phyloP scores from a whole-genome alignment of 768 basidiomycete genomes.

The Suillus occidentalis region DNA sequence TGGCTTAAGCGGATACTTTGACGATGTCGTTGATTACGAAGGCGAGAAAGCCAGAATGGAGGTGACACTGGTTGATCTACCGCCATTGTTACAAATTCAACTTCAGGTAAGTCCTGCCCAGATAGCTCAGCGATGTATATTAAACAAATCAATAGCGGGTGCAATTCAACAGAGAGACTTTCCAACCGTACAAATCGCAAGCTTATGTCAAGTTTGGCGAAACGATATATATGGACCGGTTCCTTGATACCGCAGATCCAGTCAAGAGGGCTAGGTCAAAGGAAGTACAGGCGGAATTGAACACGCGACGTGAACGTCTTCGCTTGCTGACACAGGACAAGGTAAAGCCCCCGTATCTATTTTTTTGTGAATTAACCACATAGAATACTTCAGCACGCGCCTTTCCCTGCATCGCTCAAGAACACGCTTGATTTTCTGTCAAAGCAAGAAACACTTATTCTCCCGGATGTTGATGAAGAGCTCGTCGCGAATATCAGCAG shows the following conservation, averaged over 20 bases:
- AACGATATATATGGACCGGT: slow-evolving; percentile 88
- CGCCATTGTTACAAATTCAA: slow-evolving; percentile 92
- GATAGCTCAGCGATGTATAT: slow-evolving; percentile 2
- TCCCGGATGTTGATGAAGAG: slow-evolving; percentile 62
- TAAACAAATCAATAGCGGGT: slow-evolving; percentile 58
- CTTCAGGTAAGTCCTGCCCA: slow-evolving; percentile 66
- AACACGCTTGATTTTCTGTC: slow-evolving; percentile 58
- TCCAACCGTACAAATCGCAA: slow-evolving; percentile 94
- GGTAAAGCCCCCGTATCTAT: slow-evolving; percentile 38
- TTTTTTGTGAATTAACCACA: not conserved
- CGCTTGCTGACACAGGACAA: slow-evolving; percentile 69
- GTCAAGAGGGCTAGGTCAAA: slow-evolving; percentile 73
- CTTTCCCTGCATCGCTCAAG: slow-evolving; percentile 56
- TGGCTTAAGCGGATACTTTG: slow-evolving; percentile 88
- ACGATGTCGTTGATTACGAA: slow-evolving; percentile 84
- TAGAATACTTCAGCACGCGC: slow-evolving; percentile 48
- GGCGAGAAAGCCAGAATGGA: slow-evolving; percentile 88
- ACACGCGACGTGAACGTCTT: slow-evolving; percentile 62
- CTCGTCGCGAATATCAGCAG: slow-evolving; percentile 48
- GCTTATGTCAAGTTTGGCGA: slow-evolving; percentile 91
- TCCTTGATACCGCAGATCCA: slow-evolving; percentile 73
- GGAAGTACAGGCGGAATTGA: slow-evolving; percentile 66
- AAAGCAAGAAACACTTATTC: slow-evolving; percentile 40
- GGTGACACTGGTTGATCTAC: slow-evolving; percentile 79
- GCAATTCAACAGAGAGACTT: slow-evolving; percentile 90